Base-by-base conservation (phyloP, 352 stramenopile genomes). In the Pythium rishiriense region DNA sequence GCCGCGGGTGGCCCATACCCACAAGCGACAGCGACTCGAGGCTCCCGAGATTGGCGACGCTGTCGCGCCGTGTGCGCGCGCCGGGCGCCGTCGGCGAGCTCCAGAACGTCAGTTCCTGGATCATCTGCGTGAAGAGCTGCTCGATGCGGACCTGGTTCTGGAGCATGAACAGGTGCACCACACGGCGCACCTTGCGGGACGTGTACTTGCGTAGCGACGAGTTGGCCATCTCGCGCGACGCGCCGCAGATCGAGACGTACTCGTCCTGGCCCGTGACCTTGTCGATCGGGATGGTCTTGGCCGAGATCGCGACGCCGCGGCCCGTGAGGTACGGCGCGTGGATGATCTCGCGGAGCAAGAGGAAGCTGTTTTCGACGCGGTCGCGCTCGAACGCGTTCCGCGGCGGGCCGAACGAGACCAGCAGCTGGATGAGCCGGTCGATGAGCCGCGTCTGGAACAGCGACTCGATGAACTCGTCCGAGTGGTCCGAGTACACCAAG, bases 181-280 rank as follows among this genome's bases (percentile, higher is more conserved):
- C 56, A 15, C 81, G 86, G 21, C 86, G 86, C 58, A 95, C 84
- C 73, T 95, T 95, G 55, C 86, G 77, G 25, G 81, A 92, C 26
- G 86, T 95, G 70, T 93, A 95, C 65, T 93, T 93, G 42, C 86
- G 86, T 55, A 93, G 67, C 17, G 83, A 76, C 43, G 84, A 93
- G 69, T 93, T 93, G 11, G 84, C 84, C 63, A 88, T 87, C 54
- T 95, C 86, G 3, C 86, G 84, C 14, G 84, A 93, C 15, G 86
- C 84, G 26, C 86, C 86, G 29, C 83, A 95, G 62, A 95, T 92
- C 46, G 81, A 91, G 41, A 95, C 82, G 72, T 95, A 95, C 68
- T 95, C 86, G 58, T 92, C 80, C 60, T 95, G 83, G 22, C 87
- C 87, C 11, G 87, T 95, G 31, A 95, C 70, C 52, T 90, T 93